A percentile compares a stretch with the other conserved stretches of the same genome.
phyloP scores from a whole-genome alignment of 1,139 yeast species.

The Pichia inconspicua region DNA sequence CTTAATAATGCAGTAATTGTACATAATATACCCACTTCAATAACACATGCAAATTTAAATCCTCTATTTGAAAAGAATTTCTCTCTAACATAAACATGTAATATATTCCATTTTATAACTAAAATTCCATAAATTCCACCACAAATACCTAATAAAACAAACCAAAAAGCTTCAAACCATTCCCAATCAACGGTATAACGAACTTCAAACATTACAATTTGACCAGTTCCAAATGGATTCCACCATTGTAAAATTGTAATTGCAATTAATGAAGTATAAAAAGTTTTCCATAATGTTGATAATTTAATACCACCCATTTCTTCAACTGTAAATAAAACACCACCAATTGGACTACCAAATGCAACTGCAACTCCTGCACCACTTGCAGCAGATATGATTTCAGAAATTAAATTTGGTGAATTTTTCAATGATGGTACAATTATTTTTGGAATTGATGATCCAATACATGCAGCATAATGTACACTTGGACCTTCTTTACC shows the following conservation, averaged over 20 bases:
- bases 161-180: constrained; percentile 75
- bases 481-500: constrained; percentile 88
- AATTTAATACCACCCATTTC: constrained; percentile 71
- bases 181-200: constrained; percentile 83
- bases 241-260: constrained; percentile 68
- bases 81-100: constrained; percentile 74
- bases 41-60: constrained; percentile 27
- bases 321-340: constrained; percentile 62
- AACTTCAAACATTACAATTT: constrained; percentile 85
- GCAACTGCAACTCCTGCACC: constrained; percentile 75
- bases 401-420: constrained; percentile 46
- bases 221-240: constrained; percentile 92
- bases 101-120: constrained; percentile 70
- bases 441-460: constrained; percentile 54
- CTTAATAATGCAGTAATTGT: constrained; percentile 67
- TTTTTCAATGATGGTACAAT: constrained; percentile 36
- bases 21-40: constrained; percentile 66
- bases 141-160: constrained; percentile 70
- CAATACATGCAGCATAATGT: constrained; percentile 79
- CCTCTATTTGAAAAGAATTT: constrained; percentile 42
- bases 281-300: constrained; percentile 82
- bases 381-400: constrained; percentile 50
- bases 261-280: constrained; percentile 85
- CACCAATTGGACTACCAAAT: constrained; percentile 69
- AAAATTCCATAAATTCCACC: constrained; percentile 89